phyloP scores from a whole-genome alignment of 345 rosid genomes.

The Barbarea vulgaris region DNA sequence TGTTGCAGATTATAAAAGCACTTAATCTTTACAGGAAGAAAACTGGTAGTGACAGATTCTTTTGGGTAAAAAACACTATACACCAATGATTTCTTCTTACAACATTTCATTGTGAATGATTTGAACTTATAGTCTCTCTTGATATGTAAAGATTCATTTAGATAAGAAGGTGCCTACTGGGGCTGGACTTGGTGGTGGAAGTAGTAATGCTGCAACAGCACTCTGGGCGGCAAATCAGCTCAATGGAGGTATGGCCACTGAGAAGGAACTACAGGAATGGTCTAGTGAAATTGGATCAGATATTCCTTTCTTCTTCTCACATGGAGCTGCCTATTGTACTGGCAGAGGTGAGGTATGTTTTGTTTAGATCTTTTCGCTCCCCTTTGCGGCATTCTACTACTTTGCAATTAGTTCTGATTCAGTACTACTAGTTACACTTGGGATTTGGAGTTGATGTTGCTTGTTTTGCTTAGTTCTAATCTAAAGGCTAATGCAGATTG shows the following conservation, averaged over 20 bases:
- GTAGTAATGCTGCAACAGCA: constrained; percentile 98
- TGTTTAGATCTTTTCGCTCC: neutral
- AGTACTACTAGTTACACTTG: neutral
- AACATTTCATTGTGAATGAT: neutral
- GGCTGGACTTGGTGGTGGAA: constrained; percentile 98
- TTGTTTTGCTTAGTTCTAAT: constrained; percentile 16
- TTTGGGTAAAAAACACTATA: constrained; percentile 60
- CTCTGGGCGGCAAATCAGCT: constrained; percentile 98
- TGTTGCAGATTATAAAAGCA: constrained; percentile 87
- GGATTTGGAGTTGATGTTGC: neutral
- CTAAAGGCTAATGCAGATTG: constrained; percentile 56
- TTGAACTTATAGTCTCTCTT: constrained; percentile 9
- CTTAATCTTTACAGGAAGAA: constrained; percentile 86
- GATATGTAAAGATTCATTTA: constrained; percentile 70
- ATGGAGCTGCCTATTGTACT: constrained; percentile 93
- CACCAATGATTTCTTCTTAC: neutral
- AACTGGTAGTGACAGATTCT: constrained; percentile 74
- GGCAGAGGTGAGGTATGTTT: constrained; percentile 95
- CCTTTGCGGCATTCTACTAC: neutral
- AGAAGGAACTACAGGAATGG: constrained; percentile 96
- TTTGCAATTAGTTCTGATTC: neutral
- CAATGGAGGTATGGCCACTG: constrained; percentile 69
- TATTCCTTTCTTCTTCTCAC: constrained; percentile 94
- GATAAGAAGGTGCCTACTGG: constrained; percentile 92
- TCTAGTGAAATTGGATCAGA: constrained; percentile 97